phyloP scores from a whole-genome alignment of 2,329 filamentous ascomycete species.

The Claviceps africana region DNA sequence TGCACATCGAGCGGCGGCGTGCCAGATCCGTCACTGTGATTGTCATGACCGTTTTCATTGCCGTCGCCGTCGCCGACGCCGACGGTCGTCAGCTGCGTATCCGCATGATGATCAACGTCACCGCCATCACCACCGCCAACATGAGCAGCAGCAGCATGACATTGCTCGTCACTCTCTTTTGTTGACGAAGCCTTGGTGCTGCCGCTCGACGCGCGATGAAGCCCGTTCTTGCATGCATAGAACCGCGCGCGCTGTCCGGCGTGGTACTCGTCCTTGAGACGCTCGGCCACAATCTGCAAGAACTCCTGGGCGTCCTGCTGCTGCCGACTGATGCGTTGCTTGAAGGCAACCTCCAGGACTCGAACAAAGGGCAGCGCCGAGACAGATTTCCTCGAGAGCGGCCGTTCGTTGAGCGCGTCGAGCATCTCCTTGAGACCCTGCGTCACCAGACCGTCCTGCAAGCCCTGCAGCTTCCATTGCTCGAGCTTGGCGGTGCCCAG shows the following conservation, averaged over 20 bases:
- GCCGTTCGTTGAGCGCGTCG: constrained; percentile 82
- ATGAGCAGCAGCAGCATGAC: constrained; percentile 9
- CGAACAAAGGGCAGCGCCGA: constrained; percentile 73
- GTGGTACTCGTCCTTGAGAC: constrained; percentile 87
- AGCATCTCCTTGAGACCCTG: constrained; percentile 82
- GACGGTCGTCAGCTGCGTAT: background rate
- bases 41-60: background rate
- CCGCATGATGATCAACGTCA: constrained; percentile 10
- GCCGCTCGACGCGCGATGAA: constrained; percentile 7
- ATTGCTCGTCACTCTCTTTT: background rate
- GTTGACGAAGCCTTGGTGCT: background rate
- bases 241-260: constrained; percentile 62
- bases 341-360: constrained; percentile 73
- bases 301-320: constrained; percentile 99
- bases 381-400: constrained; percentile 87
- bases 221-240: constrained; percentile 29
- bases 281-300: constrained; percentile 81
- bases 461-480: constrained; percentile 47
- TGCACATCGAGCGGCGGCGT: background rate
- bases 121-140: constrained; percentile 10
- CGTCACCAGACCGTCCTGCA: constrained; percentile 75
- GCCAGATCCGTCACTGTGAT: background rate
- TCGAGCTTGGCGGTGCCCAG: constrained; percentile 28
- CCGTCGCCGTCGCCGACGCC: background rate
- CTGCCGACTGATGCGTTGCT: constrained; percentile 78